Percentiles rank a stretch among this genome's conserved stretches.
Evolutionary conservation across 2,329 filamentous ascomycete species (phyloP).

Genomic region (Endothia cerciana): DNA sequence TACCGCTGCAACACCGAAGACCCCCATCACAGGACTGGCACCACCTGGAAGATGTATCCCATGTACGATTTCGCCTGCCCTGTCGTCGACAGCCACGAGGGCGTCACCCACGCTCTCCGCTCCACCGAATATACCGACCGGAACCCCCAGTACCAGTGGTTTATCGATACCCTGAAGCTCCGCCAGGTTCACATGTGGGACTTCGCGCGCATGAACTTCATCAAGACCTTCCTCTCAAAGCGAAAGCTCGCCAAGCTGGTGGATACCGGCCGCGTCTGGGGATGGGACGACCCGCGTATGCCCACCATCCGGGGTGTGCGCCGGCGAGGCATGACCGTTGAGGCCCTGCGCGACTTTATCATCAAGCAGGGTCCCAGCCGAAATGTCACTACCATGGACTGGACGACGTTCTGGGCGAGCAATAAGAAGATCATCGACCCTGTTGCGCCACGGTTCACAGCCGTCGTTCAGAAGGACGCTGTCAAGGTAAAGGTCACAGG

Average conservation of each 20-base stretch:
- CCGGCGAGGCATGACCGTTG: conserved; percentile 77
- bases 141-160: conserved; percentile 87
- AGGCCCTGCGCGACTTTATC: conserved; percentile 81
- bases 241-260: conserved; percentile 85
- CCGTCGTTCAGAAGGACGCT: conserved; percentile 69
- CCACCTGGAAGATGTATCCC: conserved; percentile 82
- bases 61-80: conserved; percentile 88
- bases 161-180: conserved; percentile 73
- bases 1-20: conserved; percentile 82
- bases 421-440: conserved; percentile 87
- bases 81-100: conserved; percentile 78
- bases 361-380: conserved; percentile 82
- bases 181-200: conserved; percentile 84
- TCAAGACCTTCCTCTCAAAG: conserved; percentile 82
- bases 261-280: conserved; percentile 74
- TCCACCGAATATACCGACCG: conserved; percentile 88
- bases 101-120: conserved; percentile 80
- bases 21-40: conserved; percentile 77
- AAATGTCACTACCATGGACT: conserved; percentile 84
- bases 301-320: conserved; percentile 81
- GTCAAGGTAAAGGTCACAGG: conserved; percentile 74
- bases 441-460: conserved; percentile 73
- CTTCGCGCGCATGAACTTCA: conserved; percentile 83
- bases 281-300: conserved; percentile 88
- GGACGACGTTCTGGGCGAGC: conserved; percentile 72